These are phyloP conservation scores for Neocatenulostroma microsporum DNA, from an alignment of 2,329 filamentous ascomycete species.

Conservation along the genomic window DNA sequence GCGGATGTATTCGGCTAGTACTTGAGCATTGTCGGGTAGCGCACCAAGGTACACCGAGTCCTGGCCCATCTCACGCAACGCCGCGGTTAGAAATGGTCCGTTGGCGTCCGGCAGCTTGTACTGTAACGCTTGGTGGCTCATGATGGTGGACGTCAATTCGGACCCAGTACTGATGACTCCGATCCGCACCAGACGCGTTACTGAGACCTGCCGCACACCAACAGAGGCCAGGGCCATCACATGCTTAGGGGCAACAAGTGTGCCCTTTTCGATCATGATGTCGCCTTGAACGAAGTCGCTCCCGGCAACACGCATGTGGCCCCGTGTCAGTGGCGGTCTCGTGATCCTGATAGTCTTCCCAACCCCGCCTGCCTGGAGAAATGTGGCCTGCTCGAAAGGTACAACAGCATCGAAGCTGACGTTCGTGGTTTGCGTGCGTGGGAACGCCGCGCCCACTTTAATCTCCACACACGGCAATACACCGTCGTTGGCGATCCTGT, in stretches of 20 bases:
- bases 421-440: not conserved
- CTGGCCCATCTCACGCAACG: slow-evolving; percentile 8
- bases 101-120: slow-evolving; percentile 9
- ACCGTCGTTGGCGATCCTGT: not conserved
- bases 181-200: not conserved
- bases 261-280: slow-evolving; percentile 6
- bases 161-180: slow-evolving; percentile 6
- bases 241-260: slow-evolving; percentile 5
- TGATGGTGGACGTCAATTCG: slow-evolving; percentile 2
- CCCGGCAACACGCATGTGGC: slow-evolving; percentile 8
- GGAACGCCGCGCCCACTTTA: slow-evolving; percentile 4
- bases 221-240: slow-evolving; percentile 7
- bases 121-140: not conserved
- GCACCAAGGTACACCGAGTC: slow-evolving; percentile 6
- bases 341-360: slow-evolving; percentile 1
- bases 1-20: slow-evolving; percentile 2
- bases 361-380: slow-evolving; percentile 1
- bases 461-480: slow-evolving; percentile 6
- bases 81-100: slow-evolving; percentile 7
- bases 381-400: slow-evolving; percentile 3
- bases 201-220: slow-evolving; percentile 4
- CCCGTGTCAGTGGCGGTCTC: slow-evolving; percentile 4
- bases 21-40: slow-evolving; percentile 1
- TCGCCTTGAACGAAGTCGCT: slow-evolving; percentile 7
- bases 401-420: slow-evolving; percentile 4